Percentiles rank a stretch among this genome's conserved stretches.
Conservation (phyloP, 208 protist genomes). For the Porcisia deanei region DNA sequence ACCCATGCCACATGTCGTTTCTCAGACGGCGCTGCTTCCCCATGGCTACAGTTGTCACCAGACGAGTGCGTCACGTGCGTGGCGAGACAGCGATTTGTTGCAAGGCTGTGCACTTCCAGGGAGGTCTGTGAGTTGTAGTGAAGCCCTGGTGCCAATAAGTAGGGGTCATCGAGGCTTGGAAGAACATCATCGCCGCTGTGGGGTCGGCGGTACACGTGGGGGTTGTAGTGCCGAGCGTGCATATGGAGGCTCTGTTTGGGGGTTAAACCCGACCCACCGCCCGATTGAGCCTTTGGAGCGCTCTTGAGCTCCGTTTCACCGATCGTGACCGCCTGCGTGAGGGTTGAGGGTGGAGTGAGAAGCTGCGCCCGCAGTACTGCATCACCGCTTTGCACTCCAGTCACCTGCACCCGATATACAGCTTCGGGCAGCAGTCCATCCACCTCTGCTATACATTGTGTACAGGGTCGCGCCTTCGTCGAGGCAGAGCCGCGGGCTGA, state of each 20-base stretch:
- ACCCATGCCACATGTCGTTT: not conserved
- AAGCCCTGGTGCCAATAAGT: slow-evolving; percentile 9
- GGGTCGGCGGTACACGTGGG: slow-evolving; percentile 7
- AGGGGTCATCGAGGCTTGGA: not conserved
- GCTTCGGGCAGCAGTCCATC: slow-evolving; percentile 20
- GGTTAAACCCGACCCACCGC: not conserved
- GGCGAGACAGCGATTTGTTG: not conserved
- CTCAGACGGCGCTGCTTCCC: not conserved
- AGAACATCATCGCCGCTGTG: not conserved
- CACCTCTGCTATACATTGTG: slow-evolving; percentile 2
- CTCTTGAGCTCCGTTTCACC: not conserved
- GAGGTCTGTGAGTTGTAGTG: slow-evolving; percentile 5
- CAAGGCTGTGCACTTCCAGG: slow-evolving; percentile 4
- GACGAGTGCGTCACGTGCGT: not conserved
- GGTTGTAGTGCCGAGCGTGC: slow-evolving; percentile 14
- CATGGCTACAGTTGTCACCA: not conserved
- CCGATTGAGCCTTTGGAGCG: not conserved
- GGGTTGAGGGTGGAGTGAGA: slow-evolving; percentile 12
- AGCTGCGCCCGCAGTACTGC: slow-evolving; percentile 10
- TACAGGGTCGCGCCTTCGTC: not conserved
- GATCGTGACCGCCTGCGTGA: slow-evolving; percentile 11
- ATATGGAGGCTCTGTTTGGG: not conserved
- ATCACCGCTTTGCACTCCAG: slow-evolving; percentile 3
- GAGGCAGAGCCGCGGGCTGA: too few species aligned
- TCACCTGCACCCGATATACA: slow-evolving; percentile 21